These are phyloP conservation scores for Lactifluus subvellereus DNA, from an alignment of 768 basidiomycete genomes.

Conservation along the genomic window DNA sequence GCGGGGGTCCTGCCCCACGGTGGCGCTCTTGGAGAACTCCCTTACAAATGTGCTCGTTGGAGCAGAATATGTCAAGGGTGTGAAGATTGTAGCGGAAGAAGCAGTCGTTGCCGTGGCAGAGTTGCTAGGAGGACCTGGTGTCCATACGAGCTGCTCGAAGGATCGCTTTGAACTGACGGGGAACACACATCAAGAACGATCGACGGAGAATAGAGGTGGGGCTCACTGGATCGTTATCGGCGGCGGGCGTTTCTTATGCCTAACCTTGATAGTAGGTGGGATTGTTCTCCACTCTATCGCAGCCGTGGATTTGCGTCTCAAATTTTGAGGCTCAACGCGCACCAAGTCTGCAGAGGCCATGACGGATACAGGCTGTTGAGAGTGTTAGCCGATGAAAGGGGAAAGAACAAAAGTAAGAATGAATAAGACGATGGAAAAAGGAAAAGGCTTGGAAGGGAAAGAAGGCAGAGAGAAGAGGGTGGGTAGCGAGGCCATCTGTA, in stretches of 20 bases:
- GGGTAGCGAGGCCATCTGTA: constrained; percentile 2
- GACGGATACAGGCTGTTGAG: background rate
- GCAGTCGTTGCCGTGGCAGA: constrained; percentile 6
- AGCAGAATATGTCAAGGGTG: constrained; percentile 15
- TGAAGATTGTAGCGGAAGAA: constrained; percentile 15
- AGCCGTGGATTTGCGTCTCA: constrained; percentile 17
- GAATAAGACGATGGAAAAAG: constrained; percentile 1
- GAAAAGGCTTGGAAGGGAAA: background rate
- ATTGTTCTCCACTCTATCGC: constrained; percentile 25
- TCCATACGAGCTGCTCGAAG: constrained; percentile 22
- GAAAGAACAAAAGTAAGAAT: background rate
- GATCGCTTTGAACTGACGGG: constrained; percentile 20
- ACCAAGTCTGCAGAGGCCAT: constrained; percentile 12
- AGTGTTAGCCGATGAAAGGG: constrained; percentile 13
- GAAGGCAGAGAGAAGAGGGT: constrained; percentile 2
- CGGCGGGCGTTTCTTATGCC: constrained; percentile 24
- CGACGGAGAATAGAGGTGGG: constrained; percentile 2
- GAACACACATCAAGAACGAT: background rate
- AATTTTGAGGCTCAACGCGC: constrained; percentile 14
- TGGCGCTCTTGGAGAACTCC: constrained; percentile 7
- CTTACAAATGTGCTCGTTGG: constrained; percentile 8
- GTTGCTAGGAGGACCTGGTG: constrained; percentile 11
- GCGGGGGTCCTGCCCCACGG: constrained; percentile 21
- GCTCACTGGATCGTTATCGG: constrained; percentile 22
- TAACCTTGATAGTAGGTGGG: constrained; percentile 24